A percentile compares a stretch with the other conserved stretches of the same genome.
Evolutionary conservation across 257 asterid genomes (phyloP).

Genomic region (Nicotiana otophora): DNA sequence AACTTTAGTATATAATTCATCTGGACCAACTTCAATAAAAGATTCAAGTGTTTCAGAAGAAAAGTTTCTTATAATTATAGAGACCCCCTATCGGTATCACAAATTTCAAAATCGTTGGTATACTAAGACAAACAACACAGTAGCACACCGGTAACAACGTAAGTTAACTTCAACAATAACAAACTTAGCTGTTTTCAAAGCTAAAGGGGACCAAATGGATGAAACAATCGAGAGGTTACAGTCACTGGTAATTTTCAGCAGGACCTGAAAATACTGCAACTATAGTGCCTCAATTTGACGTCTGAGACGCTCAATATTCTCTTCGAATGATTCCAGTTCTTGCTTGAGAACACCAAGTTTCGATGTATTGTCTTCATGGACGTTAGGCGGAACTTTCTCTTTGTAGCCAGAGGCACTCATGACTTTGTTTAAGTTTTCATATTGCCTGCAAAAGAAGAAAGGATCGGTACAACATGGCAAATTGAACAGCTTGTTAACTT

Average conservation of each 20-base stretch:
- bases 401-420: slow-evolving; percentile 55
- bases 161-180: neutral
- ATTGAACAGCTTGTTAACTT: neutral
- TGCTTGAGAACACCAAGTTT: slow-evolving; percentile 49
- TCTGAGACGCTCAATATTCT: slow-evolving; percentile 52
- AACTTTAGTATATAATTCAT: neutral
- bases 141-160: neutral
- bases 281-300: slow-evolving; percentile 28
- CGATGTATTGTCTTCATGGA: slow-evolving; percentile 50
- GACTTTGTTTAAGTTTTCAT: slow-evolving; percentile 44
- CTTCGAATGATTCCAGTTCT: slow-evolving; percentile 49
- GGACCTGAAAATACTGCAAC: neutral
- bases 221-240: neutral
- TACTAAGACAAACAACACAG: neutral
- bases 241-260: neutral
- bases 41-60: neutral
- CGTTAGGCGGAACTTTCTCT: slow-evolving; percentile 61
- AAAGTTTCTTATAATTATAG: neutral
- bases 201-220: neutral
- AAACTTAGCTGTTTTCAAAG: neutral
- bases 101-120: neutral
- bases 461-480: neutral
- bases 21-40: neutral
- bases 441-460: slow-evolving; percentile 53
- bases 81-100: neutral